A percentile compares a stretch with the other conserved stretches of the same genome.
Evolutionary conservation across 2,329 filamentous ascomycete species (phyloP).

Genomic region (Nothomitra cinnamomea): DNA sequence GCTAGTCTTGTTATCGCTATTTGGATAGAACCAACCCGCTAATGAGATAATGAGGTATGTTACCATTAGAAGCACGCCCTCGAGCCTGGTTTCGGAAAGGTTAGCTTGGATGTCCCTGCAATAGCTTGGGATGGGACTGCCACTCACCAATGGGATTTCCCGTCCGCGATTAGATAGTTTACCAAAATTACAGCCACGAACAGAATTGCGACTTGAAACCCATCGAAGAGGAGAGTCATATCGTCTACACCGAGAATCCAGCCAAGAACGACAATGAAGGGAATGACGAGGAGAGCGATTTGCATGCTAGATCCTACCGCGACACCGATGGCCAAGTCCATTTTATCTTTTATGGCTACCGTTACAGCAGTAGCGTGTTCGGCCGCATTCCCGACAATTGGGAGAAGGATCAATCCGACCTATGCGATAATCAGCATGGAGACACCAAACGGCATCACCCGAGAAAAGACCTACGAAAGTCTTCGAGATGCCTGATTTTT

Average conservation of each 20-base stretch:
- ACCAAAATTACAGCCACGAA: slow-evolving; percentile 39
- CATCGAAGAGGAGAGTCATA: slow-evolving; percentile 70
- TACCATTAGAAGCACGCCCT: slow-evolving; percentile 42
- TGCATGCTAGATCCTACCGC: slow-evolving; percentile 49
- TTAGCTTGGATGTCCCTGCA: not conserved
- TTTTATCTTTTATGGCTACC: slow-evolving; percentile 47
- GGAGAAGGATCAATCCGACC: slow-evolving; percentile 40
- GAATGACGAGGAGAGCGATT: slow-evolving; percentile 44
- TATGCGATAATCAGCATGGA: not conserved
- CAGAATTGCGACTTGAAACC: slow-evolving; percentile 60
- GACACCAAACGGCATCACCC: too few species aligned
- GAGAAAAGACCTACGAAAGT: slow-evolving; percentile 33
- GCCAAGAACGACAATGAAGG: slow-evolving; percentile 41
- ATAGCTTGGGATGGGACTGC: slow-evolving; percentile 1
- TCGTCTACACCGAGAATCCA: slow-evolving; percentile 41
- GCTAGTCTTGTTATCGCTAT: too few species aligned
- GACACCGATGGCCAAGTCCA: slow-evolving; percentile 51
- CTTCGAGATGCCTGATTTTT: slow-evolving; percentile 30
- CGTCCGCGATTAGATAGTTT: slow-evolving; percentile 45
- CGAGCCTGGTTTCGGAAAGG: slow-evolving; percentile 28
- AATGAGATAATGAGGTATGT: slow-evolving; percentile 25
- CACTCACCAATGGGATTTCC: slow-evolving; percentile 32
- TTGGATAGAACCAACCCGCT: slow-evolving; percentile 5
- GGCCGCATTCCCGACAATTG: slow-evolving; percentile 48
- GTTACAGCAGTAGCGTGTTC: slow-evolving; percentile 48